Conservation (phyloP, 306 rosid species). For the Senna tora region DNA sequence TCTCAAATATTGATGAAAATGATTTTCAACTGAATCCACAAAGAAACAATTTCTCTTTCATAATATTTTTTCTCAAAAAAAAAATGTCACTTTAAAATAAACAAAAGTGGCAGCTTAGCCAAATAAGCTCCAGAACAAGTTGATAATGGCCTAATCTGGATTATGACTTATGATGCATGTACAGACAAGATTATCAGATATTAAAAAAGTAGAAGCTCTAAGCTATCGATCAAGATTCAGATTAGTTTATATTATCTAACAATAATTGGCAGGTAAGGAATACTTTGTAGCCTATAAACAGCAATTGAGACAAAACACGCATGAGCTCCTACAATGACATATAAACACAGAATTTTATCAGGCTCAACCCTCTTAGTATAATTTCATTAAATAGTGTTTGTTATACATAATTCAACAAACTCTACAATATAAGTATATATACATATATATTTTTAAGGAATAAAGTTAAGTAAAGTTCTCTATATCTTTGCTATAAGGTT, state of each 20-base stretch:
- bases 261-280: slow-evolving; percentile 39
- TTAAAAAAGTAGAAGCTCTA: neutral
- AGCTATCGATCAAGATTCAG: neutral
- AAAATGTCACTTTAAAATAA: neutral
- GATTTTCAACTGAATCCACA: too few relatives aligned
- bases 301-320: slow-evolving; percentile 30
- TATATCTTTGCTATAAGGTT: too few relatives aligned
- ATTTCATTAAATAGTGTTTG: neutral
- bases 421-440: neutral
- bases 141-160: slow-evolving; percentile 3
- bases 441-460: too few relatives aligned
- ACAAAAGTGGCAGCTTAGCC: neutral
- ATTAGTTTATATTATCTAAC: slow-evolving; percentile 29
- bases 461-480: too few relatives aligned
- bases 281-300: slow-evolving; percentile 31
- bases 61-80: too few relatives aligned
- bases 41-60: too few relatives aligned
- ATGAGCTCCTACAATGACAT: slow-evolving; percentile 31
- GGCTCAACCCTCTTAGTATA: neutral
- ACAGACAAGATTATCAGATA: slow-evolving; percentile 1
- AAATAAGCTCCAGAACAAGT: neutral
- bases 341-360: neutral
- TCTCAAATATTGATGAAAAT: too few relatives aligned
- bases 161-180: slow-evolving; percentile 13
- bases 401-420: neutral